phyloP scores from a whole-genome alignment of 164 flowering plant species.

The Umbilicus rupestris region DNA sequence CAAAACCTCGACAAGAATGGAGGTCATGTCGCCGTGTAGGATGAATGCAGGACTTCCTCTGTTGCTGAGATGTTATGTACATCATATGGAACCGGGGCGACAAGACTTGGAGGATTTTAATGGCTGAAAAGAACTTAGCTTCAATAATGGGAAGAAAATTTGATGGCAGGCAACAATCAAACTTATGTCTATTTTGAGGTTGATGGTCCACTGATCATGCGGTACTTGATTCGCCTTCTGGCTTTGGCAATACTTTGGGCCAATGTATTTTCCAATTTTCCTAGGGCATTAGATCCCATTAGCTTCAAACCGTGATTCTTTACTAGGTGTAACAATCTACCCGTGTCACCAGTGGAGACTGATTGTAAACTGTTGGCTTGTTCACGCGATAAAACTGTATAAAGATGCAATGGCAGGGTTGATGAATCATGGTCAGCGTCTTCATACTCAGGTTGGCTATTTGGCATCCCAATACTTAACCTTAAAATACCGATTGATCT shows the following conservation, averaged over 20 bases:
- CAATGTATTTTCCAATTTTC: slow-evolving; percentile 31
- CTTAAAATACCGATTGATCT: slow-evolving; percentile 57
- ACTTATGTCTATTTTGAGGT: neutral
- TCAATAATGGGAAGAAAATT: neutral
- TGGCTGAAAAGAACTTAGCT: neutral
- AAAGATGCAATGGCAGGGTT: slow-evolving; percentile 35
- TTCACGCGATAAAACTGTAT: slow-evolving; percentile 47
- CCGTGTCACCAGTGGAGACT: slow-evolving; percentile 35
- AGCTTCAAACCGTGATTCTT: slow-evolving; percentile 52
- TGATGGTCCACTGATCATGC: slow-evolving; percentile 14
- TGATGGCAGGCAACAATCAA: neutral
- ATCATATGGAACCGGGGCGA: too few species aligned
- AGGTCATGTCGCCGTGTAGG: too few species aligned
- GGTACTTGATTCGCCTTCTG: slow-evolving; percentile 37
- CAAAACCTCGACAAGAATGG: too few species aligned
- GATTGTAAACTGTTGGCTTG: slow-evolving; percentile 42
- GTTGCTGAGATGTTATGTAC: too few species aligned
- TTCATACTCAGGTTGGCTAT: slow-evolving; percentile 14
- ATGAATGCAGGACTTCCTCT: too few species aligned
- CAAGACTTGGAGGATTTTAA: too few species aligned
- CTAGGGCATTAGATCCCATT: slow-evolving; percentile 48
- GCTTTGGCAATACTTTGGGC: slow-evolving; percentile 38
- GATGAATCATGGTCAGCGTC: slow-evolving; percentile 14
- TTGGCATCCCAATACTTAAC: slow-evolving; percentile 32
- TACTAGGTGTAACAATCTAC: slow-evolving; percentile 27